Evolutionary conservation across 208 protist genomes (phyloP), one percentile per base, ranked within the genome.

Genomic region (Strigomonas culicis): DNA sequence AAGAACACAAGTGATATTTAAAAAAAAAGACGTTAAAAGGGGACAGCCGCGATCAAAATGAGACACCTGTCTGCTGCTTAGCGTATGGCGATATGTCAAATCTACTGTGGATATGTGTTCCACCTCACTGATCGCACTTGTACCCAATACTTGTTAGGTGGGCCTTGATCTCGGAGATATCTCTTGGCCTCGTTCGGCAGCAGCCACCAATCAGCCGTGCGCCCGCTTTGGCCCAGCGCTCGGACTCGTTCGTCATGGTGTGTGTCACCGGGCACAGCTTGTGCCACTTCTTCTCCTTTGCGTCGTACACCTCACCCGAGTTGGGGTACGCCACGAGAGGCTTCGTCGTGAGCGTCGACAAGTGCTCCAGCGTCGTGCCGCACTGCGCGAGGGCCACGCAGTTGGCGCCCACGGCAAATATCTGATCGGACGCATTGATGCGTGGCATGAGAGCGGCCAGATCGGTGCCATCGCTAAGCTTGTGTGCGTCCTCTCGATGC

Each of bases 291-390:
- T 77, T 86, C 4, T 52, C 70, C 0, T 25, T 22, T 2, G 66
- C 27, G 57, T 87, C 60, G 73, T 84, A 90, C 6, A 46, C 32
- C 59, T 82, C 80, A 2, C 79, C 75, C 4, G 78, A 70, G 71
- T 90, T 90, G 27, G 80, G 71, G 70, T 90, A 90, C 25, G 74
- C 78, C 2, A 87, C 70, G 19, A 90, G 57, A 6, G 84, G 80
- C 56, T 83, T 84, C n/a, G 46, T 59, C 11, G 77, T 84, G 15
- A 74, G 30, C 8, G 58, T 61, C 22, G 66, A 53, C 46, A 90
- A 30, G 28, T 63, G 52, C 8, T 36, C 55, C 32, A 90, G 59
- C 7, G 55, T 64, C 0, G 32, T 49, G 0, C 68, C 57, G 13
- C 72, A 66, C 10, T 70, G 47, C 17, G 47, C 41, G 46, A 84